Conservation (phyloP, 2,329 filamentous ascomycete genomes). For the Fusarium tjaetaba region DNA sequence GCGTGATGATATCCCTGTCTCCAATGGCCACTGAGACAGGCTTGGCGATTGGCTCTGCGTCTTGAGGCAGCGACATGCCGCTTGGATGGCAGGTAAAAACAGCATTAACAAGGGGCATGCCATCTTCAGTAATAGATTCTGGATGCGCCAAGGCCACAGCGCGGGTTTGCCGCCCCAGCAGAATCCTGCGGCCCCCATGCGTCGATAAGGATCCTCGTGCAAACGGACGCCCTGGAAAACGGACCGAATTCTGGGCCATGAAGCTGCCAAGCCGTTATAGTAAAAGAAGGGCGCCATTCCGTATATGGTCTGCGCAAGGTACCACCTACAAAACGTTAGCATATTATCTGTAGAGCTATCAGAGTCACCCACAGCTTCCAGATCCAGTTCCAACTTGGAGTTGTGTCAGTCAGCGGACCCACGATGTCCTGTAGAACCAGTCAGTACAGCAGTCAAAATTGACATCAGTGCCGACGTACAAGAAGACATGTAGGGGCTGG, state of each 20-base stretch:
- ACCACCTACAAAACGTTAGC: rapidly evolving
- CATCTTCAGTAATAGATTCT: neutral
- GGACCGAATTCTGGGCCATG: neutral
- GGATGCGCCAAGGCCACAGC: neutral
- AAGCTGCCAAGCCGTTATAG: rapidly evolving
- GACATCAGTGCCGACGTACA: rapidly evolving
- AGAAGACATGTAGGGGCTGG: rapidly evolving
- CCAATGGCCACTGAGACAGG: neutral
- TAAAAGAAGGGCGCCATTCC: neutral
- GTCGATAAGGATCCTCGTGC: neutral
- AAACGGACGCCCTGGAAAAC: neutral
- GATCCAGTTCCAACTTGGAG: neutral
- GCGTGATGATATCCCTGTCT: rapidly evolving
- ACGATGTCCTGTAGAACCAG: neutral
- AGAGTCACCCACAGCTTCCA: neutral
- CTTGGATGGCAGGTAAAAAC: neutral
- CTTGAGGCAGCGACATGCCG: rapidly evolving
- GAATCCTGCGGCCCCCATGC: neutral
- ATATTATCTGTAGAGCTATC: rapidly evolving
- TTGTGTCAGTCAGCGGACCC: neutral
- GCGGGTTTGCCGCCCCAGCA: neutral
- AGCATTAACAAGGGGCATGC: neutral
- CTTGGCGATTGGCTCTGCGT: rapidly evolving
- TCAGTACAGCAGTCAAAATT: rapidly evolving
- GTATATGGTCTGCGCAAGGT: neutral